These are phyloP conservation scores for Aspergillus baeticus DNA, from an alignment of 495 filamentous ascomycete species.

Conservation along the genomic window DNA sequence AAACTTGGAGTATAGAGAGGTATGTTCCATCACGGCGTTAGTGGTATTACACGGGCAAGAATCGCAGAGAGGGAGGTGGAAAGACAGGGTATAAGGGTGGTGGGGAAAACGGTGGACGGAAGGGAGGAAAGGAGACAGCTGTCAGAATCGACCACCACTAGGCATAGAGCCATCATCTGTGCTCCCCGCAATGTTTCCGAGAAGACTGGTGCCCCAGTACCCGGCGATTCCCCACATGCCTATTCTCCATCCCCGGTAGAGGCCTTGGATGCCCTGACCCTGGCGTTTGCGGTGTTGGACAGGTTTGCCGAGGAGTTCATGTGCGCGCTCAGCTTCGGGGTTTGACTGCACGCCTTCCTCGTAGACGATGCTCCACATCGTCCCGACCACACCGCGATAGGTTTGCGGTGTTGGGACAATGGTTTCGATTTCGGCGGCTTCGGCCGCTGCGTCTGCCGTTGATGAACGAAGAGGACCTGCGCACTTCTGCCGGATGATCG, in stretches of 20 bases:
- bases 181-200: conserved; percentile 48
- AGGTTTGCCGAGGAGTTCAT: conserved; percentile 34
- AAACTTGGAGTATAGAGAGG: conserved; percentile 8
- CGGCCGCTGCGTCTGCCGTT: conserved; percentile 18
- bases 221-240: conserved; percentile 94
- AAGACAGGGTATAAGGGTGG: conserved; percentile 1
- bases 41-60: conserved; percentile 3
- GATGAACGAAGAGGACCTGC: conserved; percentile 46
- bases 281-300: conserved; percentile 49
- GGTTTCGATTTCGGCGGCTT: conserved; percentile 58
- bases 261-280: conserved; percentile 78
- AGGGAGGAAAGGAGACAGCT: not conserved
- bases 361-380: conserved; percentile 80
- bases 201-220: conserved; percentile 70
- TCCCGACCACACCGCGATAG: conserved; percentile 80
- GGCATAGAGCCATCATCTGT: conserved; percentile 35
- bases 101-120: not conserved
- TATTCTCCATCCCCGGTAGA: conserved; percentile 93
- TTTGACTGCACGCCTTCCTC: conserved; percentile 68
- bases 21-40: conserved; percentile 10
- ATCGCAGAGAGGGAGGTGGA: conserved; percentile 3
- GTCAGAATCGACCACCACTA: conserved; percentile 39
- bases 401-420: conserved; percentile 61
- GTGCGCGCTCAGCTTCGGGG: conserved; percentile 34
- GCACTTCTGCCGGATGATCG: conserved; percentile 53